Percentiles rank a stretch among this genome's conserved stretches.
Conservation (phyloP, 805 yeast species). For the Candida tammaniensis region DNA sequence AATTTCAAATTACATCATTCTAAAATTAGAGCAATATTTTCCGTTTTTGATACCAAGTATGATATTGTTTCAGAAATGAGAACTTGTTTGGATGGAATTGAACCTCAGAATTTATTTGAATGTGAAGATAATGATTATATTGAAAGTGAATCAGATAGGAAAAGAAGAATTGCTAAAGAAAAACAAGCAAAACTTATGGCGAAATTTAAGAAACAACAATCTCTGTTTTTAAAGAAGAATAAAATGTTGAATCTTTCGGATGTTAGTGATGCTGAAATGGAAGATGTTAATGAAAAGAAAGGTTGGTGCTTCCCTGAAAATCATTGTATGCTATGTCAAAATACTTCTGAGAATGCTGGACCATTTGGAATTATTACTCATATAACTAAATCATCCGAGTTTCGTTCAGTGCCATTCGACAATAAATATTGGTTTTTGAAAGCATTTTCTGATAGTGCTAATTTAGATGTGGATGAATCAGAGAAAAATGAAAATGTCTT, state of each 20-base stretch:
- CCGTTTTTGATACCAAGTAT: conserved; percentile 24
- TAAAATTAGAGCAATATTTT: conserved; percentile 56
- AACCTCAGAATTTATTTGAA: conserved; percentile 19
- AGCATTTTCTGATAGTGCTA: conserved; percentile 51
- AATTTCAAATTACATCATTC: conserved; percentile 44
- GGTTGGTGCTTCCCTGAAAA: conserved; percentile 71
- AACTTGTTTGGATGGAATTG: conserved; percentile 23
- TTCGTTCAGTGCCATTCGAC: conserved; percentile 62
- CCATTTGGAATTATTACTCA: conserved; percentile 75
- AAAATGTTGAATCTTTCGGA: conserved; percentile 21
- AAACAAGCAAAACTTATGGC: conserved; percentile 72
- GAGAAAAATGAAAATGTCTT: conserved; percentile 14
- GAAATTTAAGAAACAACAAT: conserved; percentile 77
- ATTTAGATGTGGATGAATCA: conserved; percentile 36
- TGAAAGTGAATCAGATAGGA: conserved; percentile 49
- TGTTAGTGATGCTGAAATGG: conserved; percentile 42
- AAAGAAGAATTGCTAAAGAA: conserved; percentile 66
- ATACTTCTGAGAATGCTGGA: conserved; percentile 62
- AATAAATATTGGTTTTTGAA: conserved; percentile 64
- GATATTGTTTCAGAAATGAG: conserved; percentile 18
- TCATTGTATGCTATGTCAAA: conserved; percentile 79
- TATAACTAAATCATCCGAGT: conserved; percentile 55
- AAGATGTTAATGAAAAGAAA: conserved; percentile 26
- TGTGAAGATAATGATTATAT: conserved; percentile 13
- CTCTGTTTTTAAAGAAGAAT: conserved; percentile 62